phyloP scores from a whole-genome alignment of 257 asterid genomes.

The Parsonsia alboflavescens region DNA sequence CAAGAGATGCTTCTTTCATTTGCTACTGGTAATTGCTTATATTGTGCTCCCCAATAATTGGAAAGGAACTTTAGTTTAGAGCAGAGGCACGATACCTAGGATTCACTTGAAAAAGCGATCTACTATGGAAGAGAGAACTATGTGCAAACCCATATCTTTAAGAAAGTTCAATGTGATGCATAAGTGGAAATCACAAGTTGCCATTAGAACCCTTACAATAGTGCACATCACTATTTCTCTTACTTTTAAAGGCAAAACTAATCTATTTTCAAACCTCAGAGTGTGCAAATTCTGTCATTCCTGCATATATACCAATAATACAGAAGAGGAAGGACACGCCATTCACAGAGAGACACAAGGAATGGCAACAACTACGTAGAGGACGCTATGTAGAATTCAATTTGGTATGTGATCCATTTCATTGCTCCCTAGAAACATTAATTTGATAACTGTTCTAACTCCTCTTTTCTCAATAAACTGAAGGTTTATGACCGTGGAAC shows the following conservation, averaged over 20 bases:
- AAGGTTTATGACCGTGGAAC: slow-evolving; percentile 99
- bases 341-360: slow-evolving; percentile 66
- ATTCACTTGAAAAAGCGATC: neutral
- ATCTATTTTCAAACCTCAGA: slow-evolving; percentile 48
- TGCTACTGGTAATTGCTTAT: slow-evolving; percentile 67
- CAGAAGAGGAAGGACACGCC: slow-evolving; percentile 83
- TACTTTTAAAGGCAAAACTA: neutral
- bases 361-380: slow-evolving; percentile 94
- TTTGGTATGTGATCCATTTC: slow-evolving; percentile 46
- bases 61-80: neutral
- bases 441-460: slow-evolving; percentile 14
- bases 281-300: slow-evolving; percentile 91
- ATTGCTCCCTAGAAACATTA: neutral
- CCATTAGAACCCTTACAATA: neutral
- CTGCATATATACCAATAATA: slow-evolving; percentile 83
- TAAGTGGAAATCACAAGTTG: neutral
- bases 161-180: neutral
- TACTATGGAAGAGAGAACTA: neutral
- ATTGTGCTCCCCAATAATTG: too few relatives aligned
- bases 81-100: neutral
- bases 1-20: slow-evolving; percentile 99
- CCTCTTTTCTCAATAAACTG: slow-evolving; percentile 8
- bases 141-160: neutral
- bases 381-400: slow-evolving; percentile 97
- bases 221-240: neutral